Evolutionary conservation across 1,284 basidiomycete species (phyloP), one percentile per base, ranked within the genome.

Genomic region (Trichosporon asahii): DNA sequence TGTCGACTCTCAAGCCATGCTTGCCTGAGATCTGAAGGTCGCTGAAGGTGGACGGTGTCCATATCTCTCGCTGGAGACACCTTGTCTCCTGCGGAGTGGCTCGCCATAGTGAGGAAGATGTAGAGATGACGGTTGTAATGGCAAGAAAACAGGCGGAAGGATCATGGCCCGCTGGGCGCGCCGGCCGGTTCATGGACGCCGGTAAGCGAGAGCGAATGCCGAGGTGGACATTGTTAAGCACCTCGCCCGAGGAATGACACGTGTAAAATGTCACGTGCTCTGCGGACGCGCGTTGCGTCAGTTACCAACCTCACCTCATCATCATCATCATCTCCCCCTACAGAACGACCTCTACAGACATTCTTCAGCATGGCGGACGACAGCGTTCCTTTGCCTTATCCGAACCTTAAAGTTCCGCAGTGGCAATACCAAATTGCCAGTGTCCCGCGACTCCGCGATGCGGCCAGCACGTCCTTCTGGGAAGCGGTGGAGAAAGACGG

Each of bases 401-500:
- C 94, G 14, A 94, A 96, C 80, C 88, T 95, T 69, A 85, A 87
- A 23, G 87, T 95, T 25, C 87, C 93, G 1, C 91, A 94, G 78
- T 88, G 90, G 77, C 85, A 91, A 29, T 95, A 92, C 77, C 87
- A 89, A 27, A 86, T 96, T 6, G 88, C 88, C 8, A 88, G 88
- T 27, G 85, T 94, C 44, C 81, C 85, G 0, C 85, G 88, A 65
- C 85, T 91, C 6, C 91, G 93, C 75, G 87, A 89, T 15, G 85
- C 88, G 70, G 90, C 93, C 9, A 86, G 88, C 63, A 86, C 85
- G 21, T 85, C 88, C 3, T 85, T 98, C 46, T 84, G 94, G 70
- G 88, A 88, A 57, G 92, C 90, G 21, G 90, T 98, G 78, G 88
- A 92, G 77, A 87, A 88, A n/a, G 94, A 98, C 85, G 88, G 92